Evolutionary conservation across 2,329 filamentous ascomycete genomes (phyloP).

Genomic region (Aspergillus ochraceoroseus): DNA sequence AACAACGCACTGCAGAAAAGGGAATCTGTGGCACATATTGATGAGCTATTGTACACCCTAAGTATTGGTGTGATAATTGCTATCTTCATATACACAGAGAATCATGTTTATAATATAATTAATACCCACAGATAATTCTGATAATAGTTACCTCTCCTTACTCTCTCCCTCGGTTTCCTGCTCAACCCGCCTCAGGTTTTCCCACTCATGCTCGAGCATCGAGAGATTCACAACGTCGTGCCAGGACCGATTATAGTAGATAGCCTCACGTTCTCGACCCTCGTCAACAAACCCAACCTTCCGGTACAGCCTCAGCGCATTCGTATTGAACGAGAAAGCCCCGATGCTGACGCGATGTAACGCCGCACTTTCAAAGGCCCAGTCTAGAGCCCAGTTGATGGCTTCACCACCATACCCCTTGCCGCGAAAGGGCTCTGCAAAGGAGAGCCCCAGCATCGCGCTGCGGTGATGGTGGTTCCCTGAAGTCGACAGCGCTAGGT

Average conservation of each 20-base stretch:
- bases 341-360: constrained; percentile 10
- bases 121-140: too few species aligned
- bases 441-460: constrained; percentile 5
- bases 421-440: constrained; percentile 2
- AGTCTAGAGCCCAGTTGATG: constrained; percentile 15
- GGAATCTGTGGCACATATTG: too few species aligned
- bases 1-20: too few species aligned
- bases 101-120: too few species aligned
- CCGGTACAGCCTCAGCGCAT: constrained; percentile 13
- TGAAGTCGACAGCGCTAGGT: background rate
- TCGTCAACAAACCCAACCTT: constrained; percentile 17
- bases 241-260: constrained; percentile 13
- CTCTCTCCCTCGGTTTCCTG: too few species aligned
- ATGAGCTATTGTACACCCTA: too few species aligned
- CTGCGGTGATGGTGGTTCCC: constrained; percentile 4
- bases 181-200: background rate
- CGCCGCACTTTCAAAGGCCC: constrained; percentile 12
- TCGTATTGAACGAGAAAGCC: constrained; percentile 10
- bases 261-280: constrained; percentile 15
- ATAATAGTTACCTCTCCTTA: too few species aligned
- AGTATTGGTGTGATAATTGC: too few species aligned
- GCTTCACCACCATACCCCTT: constrained; percentile 16
- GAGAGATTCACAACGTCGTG: constrained; percentile 13
- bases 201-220: constrained; percentile 9
- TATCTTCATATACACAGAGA: too few species aligned